Conservation (phyloP, 2,329 filamentous ascomycete genomes). For the Botryotinia narcissicola region DNA sequence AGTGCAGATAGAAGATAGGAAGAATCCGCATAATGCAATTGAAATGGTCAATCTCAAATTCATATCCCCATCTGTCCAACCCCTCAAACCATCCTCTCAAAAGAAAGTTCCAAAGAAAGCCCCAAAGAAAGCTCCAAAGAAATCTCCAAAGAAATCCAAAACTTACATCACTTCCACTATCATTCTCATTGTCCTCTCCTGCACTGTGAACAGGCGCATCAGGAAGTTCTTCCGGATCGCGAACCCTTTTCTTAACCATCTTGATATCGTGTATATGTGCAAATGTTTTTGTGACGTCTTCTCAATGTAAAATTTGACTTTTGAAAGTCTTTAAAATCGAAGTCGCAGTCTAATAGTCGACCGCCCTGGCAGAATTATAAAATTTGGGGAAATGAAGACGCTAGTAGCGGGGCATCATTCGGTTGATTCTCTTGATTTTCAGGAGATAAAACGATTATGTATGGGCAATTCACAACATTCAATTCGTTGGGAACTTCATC, state of each 20-base stretch:
- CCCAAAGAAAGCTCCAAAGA: neutral
- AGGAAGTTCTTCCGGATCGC: constrained; percentile 37
- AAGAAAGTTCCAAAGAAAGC: too few relatives aligned
- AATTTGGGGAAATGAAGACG: neutral
- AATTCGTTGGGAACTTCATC: neutral
- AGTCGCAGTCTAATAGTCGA: neutral
- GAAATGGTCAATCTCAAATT: neutral
- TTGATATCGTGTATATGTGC: constrained; percentile 20
- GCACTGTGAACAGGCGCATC: constrained; percentile 33
- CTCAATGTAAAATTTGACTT: neutral
- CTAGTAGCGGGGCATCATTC: constrained; percentile 8
- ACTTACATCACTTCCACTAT: constrained; percentile 36
- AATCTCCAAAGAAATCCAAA: neutral
- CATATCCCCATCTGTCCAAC: neutral
- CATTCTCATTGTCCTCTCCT: constrained; percentile 33
- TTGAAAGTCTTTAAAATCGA: neutral
- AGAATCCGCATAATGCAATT: neutral
- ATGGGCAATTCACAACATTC: neutral
- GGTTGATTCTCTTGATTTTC: neutral
- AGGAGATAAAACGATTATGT: neutral
- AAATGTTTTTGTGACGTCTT: neutral
- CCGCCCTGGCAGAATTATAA: constrained; percentile 12
- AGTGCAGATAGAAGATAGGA: neutral
- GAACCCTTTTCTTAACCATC: constrained; percentile 40
- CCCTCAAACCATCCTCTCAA: neutral